A percentile compares a stretch with the other conserved stretches of the same genome.
These are phyloP conservation scores for Solidago caesia DNA, from an alignment of 129 eudicot genomes.

Conservation along the genomic window DNA sequence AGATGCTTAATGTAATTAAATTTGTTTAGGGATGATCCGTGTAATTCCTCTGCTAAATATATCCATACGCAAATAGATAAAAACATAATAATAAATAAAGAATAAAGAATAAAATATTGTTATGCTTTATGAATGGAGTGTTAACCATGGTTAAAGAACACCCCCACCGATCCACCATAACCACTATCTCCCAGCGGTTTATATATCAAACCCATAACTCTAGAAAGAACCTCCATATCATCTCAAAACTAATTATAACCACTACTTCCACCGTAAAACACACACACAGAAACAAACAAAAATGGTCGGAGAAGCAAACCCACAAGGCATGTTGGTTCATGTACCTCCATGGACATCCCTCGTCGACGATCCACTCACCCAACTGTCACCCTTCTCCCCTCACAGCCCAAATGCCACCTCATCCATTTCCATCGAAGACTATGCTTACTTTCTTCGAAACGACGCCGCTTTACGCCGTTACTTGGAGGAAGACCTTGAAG, in stretches of 20 bases:
- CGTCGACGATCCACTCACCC: constrained; percentile 36
- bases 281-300: constrained; percentile 12
- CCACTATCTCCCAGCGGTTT: constrained; percentile 51
- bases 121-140: background rate
- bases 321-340: constrained; percentile 45
- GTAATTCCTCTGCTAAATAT: too few species aligned
- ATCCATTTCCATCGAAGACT: constrained; percentile 40
- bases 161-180: constrained; percentile 20
- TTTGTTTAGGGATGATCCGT: too few species aligned
- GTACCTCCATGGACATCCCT: constrained; percentile 58
- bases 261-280: constrained; percentile 4
- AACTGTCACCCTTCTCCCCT: constrained; percentile 34
- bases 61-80: too few species aligned
- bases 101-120: background rate
- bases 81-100: too few species aligned
- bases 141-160: too few species aligned
- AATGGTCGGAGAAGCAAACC: constrained; percentile 70
- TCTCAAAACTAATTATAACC: constrained; percentile 1
- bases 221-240: background rate
- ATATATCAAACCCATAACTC: constrained; percentile 36
- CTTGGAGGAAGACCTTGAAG: constrained; percentile 36
- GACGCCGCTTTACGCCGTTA: constrained; percentile 55
- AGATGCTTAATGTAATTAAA: too few species aligned
- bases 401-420: constrained; percentile 38
- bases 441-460: constrained; percentile 42